Percentiles rank a stretch among this genome's conserved stretches.
phyloP scores from a whole-genome alignment of 345 rosid genomes.

The Mallotus nudiflorus region DNA sequence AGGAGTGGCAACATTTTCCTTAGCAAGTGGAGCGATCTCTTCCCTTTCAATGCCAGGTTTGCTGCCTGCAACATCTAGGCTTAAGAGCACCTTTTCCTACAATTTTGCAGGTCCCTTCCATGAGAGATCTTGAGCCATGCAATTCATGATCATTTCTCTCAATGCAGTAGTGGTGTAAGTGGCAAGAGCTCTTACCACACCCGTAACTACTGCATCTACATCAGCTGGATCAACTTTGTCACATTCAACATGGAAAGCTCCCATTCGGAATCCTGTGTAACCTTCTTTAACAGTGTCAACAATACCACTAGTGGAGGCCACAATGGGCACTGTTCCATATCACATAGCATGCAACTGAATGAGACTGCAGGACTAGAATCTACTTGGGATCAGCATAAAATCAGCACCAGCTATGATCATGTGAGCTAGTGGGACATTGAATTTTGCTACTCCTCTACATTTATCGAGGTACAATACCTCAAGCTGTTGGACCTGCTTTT shows the following conservation, averaged over 20 bases:
- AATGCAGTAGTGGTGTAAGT: conserved; percentile 55
- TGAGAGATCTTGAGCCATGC: conserved; percentile 87
- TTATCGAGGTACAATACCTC: too few species aligned
- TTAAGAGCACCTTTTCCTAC: conserved; percentile 71
- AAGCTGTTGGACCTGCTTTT: too few species aligned
- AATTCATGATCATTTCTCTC: conserved; percentile 71
- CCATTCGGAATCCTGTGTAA: conserved; percentile 87
- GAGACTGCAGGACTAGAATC: conserved; percentile 97
- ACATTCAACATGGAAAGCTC: conserved; percentile 73
- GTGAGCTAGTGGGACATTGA: conserved; percentile 77
- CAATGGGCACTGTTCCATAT: conserved; percentile 91
- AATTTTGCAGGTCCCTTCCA: conserved; percentile 86
- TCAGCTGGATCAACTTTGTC: conserved; percentile 75
- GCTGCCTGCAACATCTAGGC: conserved; percentile 50
- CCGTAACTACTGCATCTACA: conserved; percentile 52
- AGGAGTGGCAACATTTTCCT: conserved; percentile 80
- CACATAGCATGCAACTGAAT: conserved; percentile 94
- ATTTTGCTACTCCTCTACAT: conserved; percentile 77
- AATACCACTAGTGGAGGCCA: conserved; percentile 93
- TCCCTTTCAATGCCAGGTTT: conserved; percentile 73
- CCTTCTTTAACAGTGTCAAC: conserved; percentile 91
- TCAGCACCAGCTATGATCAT: conserved; percentile 90
- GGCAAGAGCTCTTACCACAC: conserved; percentile 56
- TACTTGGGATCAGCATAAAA: conserved; percentile 74
- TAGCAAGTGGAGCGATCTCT: conserved; percentile 80